Evolutionary conservation across 2,329 filamentous ascomycete species (phyloP).

Genomic region (Fusarium sacchari): DNA sequence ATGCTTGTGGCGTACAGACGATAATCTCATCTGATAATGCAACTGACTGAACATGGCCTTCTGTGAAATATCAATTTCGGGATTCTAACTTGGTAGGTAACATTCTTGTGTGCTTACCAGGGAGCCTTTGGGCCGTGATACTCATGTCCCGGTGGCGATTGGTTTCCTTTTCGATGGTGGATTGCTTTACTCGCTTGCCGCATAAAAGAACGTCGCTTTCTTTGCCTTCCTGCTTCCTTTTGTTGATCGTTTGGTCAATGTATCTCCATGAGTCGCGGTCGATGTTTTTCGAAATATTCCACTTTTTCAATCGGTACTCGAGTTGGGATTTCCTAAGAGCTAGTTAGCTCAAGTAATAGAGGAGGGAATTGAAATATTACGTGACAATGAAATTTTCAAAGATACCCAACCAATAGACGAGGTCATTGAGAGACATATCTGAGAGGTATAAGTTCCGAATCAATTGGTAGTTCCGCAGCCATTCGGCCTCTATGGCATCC

Average conservation of each 20-base stretch:
- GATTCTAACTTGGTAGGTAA: rapidly evolving
- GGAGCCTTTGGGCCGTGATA: rapidly evolving
- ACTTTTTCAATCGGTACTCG: not conserved
- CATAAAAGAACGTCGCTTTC: not conserved
- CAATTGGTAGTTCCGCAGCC: not conserved
- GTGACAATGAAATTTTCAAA: not conserved
- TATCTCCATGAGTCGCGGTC: rapidly evolving
- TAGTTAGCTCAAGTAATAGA: rapidly evolving
- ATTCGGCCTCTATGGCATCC: not conserved
- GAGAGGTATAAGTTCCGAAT: not conserved
- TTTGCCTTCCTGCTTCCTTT: rapidly evolving
- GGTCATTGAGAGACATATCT: not conserved
- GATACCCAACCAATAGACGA: rapidly evolving
- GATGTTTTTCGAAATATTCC: not conserved
- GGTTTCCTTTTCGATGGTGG: not conserved
- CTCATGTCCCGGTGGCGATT: rapidly evolving
- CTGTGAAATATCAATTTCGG: rapidly evolving
- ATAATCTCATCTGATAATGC: rapidly evolving
- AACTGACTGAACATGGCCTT: rapidly evolving
- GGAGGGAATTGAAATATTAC: not conserved
- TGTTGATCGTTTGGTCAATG: not conserved
- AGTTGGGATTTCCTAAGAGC: rapidly evolving
- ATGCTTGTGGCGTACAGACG: rapidly evolving
- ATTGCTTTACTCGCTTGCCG: rapidly evolving
- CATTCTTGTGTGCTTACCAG: rapidly evolving